Conservation (phyloP, 305 asterid genomes). For the Fraxinus ornus region DNA sequence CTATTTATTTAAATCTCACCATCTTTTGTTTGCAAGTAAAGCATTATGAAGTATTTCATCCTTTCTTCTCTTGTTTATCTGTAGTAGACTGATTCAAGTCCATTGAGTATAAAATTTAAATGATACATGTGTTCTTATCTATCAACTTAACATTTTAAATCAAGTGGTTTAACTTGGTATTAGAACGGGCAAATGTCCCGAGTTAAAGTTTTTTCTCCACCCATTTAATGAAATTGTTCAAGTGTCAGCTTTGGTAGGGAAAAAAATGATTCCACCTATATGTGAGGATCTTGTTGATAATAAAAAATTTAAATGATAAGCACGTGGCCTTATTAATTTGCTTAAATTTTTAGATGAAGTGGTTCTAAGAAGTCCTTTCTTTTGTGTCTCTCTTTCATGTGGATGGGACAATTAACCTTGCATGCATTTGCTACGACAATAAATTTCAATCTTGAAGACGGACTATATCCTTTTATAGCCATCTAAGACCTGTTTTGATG, state of each 20-base stretch:
- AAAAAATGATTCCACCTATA: neutral
- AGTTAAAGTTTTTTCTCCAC: neutral
- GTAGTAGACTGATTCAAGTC: neutral
- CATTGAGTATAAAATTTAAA: neutral
- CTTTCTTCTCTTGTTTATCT: neutral
- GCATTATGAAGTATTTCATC: neutral
- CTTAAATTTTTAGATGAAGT: neutral
- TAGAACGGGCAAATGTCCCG: neutral
- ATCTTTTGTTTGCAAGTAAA: neutral
- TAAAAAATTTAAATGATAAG: neutral
- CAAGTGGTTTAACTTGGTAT: neutral
- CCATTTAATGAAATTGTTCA: neutral
- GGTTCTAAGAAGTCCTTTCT: neutral
- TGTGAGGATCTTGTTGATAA: neutral
- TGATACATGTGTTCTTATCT: neutral
- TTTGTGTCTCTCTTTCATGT: neutral
- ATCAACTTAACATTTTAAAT: neutral
- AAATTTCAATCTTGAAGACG: slow-evolving; percentile 7
- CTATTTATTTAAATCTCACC: neutral
- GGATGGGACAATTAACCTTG: neutral
- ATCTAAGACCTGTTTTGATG: slow-evolving; percentile 7
- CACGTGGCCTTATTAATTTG: neutral
- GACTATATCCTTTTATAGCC: slow-evolving; percentile 7
- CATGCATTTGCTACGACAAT: neutral
- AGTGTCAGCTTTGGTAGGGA: neutral